phyloP scores from a whole-genome alignment of 495 filamentous ascomycete species.

The Podospora pseudocomata region DNA sequence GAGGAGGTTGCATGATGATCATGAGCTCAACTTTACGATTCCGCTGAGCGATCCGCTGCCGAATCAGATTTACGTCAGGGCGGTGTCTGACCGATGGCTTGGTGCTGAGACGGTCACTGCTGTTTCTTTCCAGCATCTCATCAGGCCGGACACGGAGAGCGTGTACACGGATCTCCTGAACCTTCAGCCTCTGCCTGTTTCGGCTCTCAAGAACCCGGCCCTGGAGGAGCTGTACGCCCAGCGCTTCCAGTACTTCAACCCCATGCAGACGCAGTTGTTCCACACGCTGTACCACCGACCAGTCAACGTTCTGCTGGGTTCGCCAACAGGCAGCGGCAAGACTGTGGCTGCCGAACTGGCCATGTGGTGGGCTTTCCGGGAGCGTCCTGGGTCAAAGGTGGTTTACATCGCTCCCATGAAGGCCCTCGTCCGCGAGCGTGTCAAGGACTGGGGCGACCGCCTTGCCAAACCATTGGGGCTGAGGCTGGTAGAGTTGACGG shows the following conservation, averaged over 20 bases:
- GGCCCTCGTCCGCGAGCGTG: constrained; percentile 91
- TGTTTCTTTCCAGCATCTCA: constrained; percentile 96
- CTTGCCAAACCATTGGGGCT: constrained; percentile 82
- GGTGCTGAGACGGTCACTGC: constrained; percentile 95
- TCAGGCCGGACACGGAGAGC: constrained; percentile 94
- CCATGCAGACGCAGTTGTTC: constrained; percentile 98
- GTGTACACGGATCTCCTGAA: constrained; percentile 93
- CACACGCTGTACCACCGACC: constrained; percentile 89
- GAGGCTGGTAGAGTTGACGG: constrained; percentile 92
- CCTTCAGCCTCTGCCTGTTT: constrained; percentile 84
- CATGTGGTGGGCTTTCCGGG: constrained; percentile 99
- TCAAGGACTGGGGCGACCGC: constrained; percentile 87
- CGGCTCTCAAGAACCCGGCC: constrained; percentile 79
- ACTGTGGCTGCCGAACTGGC: constrained; percentile 92
- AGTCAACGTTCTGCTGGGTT: constrained; percentile 91
- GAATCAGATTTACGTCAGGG: constrained; percentile 90
- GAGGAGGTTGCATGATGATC: constrained; percentile 85
- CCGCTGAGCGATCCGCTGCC: constrained; percentile 89
- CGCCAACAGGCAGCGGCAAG: constrained; percentile 95
- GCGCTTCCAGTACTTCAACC: constrained; percentile 94
- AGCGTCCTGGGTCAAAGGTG: constrained; percentile 93
- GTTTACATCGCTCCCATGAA: constrained; percentile 99
- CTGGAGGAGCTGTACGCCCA: constrained; percentile 84
- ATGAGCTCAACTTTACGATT: constrained; percentile 97
- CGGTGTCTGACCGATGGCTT: constrained; percentile 92